Evolutionary conservation across 371 early-diverging fungal species (phyloP), one percentile per base, ranked within the genome.

Genomic region (Circinella umbellata): DNA sequence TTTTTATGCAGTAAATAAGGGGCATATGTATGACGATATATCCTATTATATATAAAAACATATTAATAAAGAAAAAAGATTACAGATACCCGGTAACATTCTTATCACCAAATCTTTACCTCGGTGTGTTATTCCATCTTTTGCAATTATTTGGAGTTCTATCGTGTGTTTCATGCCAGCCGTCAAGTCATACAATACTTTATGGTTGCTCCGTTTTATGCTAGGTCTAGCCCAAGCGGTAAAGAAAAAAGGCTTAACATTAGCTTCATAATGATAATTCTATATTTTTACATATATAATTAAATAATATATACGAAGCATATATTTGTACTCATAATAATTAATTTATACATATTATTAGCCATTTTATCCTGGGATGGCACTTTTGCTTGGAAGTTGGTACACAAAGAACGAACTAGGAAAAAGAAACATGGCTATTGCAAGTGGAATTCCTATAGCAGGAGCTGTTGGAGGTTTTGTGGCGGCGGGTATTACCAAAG

Each of bases 281-380:
- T 27, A 27, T 27, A 1, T 27, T 27, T 27, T 27, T 27, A 1
- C 27, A 27, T 2, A 27, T 27, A 27, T 27, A 27, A 27, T 1
- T 0, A 27, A 27, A 27, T 27, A 27, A 27, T 27, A 27, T 27
- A 2, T 1, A 27, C 2, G 27, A 27, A 2, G 2, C 27, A 27
- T 0, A 27, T 27, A 27, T 27, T 27, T 27, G 2, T 27, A 27
- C 27, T 27, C 2, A 27, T 27, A 27, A 27, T 27, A 27, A 27
- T 27, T 27, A 27, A 27, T 27, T 27, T 27, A 27, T 27, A 27
- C 27, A 27, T 27, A 27, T 27, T 27, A 27, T 27, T 64, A 68
- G 35, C 93, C 91, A 0, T 86, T 92, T 66, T 89, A 91, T 38
- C 94, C 93, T 9, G 93, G 92, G 17, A 86, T 89, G n/a, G 80